Base-by-base conservation (phyloP, 2,329 filamentous ascomycete species). In the Mollisiaceae sp. region DNA sequence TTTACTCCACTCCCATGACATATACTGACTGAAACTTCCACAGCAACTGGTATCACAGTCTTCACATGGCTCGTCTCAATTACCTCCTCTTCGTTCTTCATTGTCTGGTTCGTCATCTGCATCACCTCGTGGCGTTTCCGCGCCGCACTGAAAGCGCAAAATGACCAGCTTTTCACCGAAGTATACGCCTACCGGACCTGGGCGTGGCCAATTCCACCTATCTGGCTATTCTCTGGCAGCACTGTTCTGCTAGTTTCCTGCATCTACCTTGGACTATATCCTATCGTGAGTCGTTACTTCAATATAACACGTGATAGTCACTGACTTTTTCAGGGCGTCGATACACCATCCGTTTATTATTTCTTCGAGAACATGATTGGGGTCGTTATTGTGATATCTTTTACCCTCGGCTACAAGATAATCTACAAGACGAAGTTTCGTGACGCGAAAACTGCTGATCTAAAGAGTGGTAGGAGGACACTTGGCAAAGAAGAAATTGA, bases 101-200 rank as follows among this genome's bases (percentile, higher is more conserved):
- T 68, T 4, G 61, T 65, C 18, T 89, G 87, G 86, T 83, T 85
- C 71, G 82, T 84, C 65, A 89, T 89, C 66, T 83, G 86, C 9
- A 79, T 89, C 67, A 83, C 86, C 0, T 89, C 85, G 0, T 77
- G 89, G 32, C 86, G 87, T 43, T 90, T 89, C 78, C 85, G 87
- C 41, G 76, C 80, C 9, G 87, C 80, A 6, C 77, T 89, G 64
- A 79, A 79, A 54, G 76, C 78, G 6, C 87, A 89, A 69, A 67
- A 67, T 20, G 65, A 67, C 24, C 59, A 55, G 1, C 65, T 67
- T 1, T 65, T 65, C 50, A 60, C 55, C 18, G 55, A 67, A 57
- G 50, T 47, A 1, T 63, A 67, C 14, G 65, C 65, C 9, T 65
- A 62, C 15, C 24, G 52, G 57, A 63, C 63, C 14, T 56, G 59